Base-by-base conservation (phyloP, 2,329 filamentous ascomycete genomes). In the Xylaria arbuscula region DNA sequence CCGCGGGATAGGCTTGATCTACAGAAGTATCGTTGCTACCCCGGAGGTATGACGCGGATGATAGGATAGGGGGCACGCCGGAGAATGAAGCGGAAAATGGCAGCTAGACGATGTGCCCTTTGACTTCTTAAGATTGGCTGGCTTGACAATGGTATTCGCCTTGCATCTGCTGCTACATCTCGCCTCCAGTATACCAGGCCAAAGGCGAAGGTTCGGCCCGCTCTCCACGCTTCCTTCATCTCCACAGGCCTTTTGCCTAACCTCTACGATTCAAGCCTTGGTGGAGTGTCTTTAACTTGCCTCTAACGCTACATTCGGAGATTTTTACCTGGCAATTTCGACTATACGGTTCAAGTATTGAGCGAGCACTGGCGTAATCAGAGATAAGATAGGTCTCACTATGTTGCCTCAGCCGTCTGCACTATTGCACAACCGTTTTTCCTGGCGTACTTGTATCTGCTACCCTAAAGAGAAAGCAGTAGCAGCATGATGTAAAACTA, bases 141-240 rank as follows among this genome's bases (percentile, higher is more conserved):
- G 36, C 24, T 47, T 17, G 55, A 61, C 55, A 28, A 36, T 54
- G 34, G 34, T 17, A n/a, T 38, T 40, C 17, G 11, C 17, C 10
- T 45, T 45, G 38, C 28, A 40, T 59, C 13, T 53, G 28, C 34
- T 45, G 28, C 53, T 47, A 59, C 47, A 50, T 61, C 48, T 61
- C 28, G 55, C 7, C 40, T 45, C n/a, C 7, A 56, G 36, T 56
- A 64, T 34, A 45, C 54, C 32, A 53, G 36, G 10, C 19, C 40
- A 11, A 13, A 48, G 17, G 34, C n/a, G 62, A 70, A 68, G 65
- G 58, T 45, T 68, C 66, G 68, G 68, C 58, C 65, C 65, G 68
- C 50, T 50, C 53, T 40, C 62, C 48, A 67, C 50, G 40, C 17
- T 34, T 48, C 56, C 17, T 55, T 32, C 28, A 38, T 32, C 50